Evolutionary conservation across 345 rosid genomes (phyloP), one percentile per base, ranked within the genome.

Genomic region (Cardamine resedifolia): DNA sequence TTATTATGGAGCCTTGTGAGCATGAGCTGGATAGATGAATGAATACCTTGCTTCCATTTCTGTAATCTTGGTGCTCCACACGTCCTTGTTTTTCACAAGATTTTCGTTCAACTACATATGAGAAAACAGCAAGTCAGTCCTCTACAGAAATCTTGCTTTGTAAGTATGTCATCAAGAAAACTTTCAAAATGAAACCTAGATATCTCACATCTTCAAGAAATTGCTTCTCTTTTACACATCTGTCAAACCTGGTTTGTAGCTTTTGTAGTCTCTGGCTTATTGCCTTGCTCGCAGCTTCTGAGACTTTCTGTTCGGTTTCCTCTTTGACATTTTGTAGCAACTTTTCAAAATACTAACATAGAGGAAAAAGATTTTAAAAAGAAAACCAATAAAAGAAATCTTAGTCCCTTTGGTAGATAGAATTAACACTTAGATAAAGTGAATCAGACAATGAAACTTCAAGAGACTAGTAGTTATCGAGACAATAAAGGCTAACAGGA

Each of bases 141-240:
- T 10, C 18, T 38, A 58, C 64, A 15, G 10, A 64, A n/a, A 59
- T 38, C 28, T 58, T 58, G 45, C 64, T 20, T 34, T 34, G 23
- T 60, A 43, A 7, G 8, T n/a, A 49, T 36, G 30, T 15, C 30
- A 49, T 5, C 44, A 21, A 63, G 27, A 51, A 47, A 2, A 43
- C 19, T 38, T 55, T 39, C 11, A 38, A 6, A 11, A 77, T 44
- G 7, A 62, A 60, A 43, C 20, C 55, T 41, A 58, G 16, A 50
- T 52, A 84, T n/a, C 91, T 88, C 82, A 95, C 97, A 70, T 88
- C 97, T 65, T 95, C 96, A 53, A 95, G 93, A 83, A 95, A 88
- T 72, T 79, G 85, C 84, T 88, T 95, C 86, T 95, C 97, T 73
- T 76, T 87, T 56, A 76, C 57, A 73, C 96, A 86, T 79, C 85